Percentiles rank a stretch among this genome's conserved stretches.
Evolutionary conservation across 257 asterid species (phyloP).

Genomic region (Fraxinus quadrangulata): DNA sequence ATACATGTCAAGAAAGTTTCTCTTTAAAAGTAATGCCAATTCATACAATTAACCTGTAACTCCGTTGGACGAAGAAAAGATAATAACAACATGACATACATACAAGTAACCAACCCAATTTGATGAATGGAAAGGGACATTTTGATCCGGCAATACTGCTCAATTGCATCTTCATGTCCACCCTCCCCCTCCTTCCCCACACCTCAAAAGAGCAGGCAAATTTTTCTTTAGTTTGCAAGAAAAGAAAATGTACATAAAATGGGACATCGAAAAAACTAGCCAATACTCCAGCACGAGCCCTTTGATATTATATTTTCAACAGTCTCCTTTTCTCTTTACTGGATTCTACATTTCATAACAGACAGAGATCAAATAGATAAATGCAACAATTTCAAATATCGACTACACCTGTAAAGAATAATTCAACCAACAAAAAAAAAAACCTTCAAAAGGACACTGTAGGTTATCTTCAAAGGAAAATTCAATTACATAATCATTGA

Average conservation of each 20-base stretch:
- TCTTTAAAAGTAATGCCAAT: neutral
- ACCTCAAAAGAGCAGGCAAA: neutral
- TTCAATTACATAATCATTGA: neutral
- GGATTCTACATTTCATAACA: slow-evolving; percentile 6
- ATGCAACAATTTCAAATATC: neutral
- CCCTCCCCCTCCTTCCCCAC: neutral
- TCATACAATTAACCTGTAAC: neutral
- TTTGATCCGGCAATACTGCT: neutral
- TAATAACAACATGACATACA: neutral
- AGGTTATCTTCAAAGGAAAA: neutral
- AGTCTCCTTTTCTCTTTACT: neutral
- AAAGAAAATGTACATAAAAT: neutral
- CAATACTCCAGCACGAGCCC: neutral
- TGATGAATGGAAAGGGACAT: neutral
- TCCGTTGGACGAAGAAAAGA: neutral
- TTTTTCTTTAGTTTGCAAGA: neutral
- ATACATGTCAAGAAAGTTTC: neutral
- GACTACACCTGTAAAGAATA: neutral
- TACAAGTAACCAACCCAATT: neutral
- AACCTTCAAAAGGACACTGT: neutral
- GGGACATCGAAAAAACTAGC: neutral
- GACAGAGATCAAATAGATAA: neutral
- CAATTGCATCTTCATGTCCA: neutral
- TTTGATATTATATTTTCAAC: neutral
- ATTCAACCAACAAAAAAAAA: neutral